Conservation (phyloP, 1,139 yeast species). For the Geotrichum cucujoidarum region DNA sequence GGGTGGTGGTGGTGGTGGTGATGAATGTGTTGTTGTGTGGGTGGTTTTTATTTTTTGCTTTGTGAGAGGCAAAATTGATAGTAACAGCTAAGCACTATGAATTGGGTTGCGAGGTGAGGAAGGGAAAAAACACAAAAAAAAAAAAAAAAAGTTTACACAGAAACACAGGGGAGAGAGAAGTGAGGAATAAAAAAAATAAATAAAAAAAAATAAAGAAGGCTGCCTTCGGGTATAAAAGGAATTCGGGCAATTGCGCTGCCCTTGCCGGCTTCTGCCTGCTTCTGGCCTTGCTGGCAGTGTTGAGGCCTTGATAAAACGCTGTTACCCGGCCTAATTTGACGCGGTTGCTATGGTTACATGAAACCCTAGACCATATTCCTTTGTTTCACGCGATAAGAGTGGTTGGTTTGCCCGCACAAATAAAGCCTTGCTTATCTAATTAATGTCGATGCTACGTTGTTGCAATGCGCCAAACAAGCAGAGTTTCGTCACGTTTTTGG, state of each 20-base stretch:
- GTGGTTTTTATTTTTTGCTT: not conserved
- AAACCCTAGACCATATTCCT: constrained; percentile 4
- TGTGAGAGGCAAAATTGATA: not conserved
- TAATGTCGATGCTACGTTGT: too few relatives aligned
- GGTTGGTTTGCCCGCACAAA: too few relatives aligned
- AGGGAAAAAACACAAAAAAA: not conserved
- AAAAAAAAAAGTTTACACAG: not conserved
- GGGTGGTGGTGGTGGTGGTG: too few relatives aligned
- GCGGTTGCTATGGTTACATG: not conserved
- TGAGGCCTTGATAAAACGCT: too few relatives aligned
- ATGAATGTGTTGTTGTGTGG: not conserved
- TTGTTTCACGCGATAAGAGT: too few relatives aligned
- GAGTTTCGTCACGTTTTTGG: too few relatives aligned
- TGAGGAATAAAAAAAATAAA: not conserved
- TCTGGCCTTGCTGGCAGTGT: too few relatives aligned
- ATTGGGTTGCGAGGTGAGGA: not conserved
- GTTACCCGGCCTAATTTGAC: not conserved
- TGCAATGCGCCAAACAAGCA: too few relatives aligned
- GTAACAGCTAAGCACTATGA: not conserved
- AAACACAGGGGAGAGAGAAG: not conserved
- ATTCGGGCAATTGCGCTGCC: too few relatives aligned
- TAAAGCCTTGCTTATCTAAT: too few relatives aligned
- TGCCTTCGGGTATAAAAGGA: constrained; percentile 2
- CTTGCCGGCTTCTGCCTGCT: too few relatives aligned
- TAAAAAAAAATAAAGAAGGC: constrained; percentile 2